These are phyloP conservation scores for Ustilago bromivora DNA, from an alignment of 1,284 basidiomycete genomes.

Conservation along the genomic window DNA sequence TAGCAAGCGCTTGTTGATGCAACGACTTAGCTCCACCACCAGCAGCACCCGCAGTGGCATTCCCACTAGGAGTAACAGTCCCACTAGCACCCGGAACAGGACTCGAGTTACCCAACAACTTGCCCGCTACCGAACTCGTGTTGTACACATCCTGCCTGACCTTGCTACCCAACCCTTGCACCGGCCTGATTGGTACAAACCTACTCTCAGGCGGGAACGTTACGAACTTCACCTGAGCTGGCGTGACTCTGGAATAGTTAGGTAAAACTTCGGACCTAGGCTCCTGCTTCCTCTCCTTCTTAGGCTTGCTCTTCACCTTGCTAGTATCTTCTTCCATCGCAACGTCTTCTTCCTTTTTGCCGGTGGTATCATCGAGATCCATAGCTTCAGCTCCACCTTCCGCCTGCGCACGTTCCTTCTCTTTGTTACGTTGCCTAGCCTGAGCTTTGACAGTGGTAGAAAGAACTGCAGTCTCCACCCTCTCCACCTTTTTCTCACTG, in stretches of 20 bases:
- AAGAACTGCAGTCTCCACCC: conserved; percentile 68
- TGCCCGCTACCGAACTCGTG: conserved; percentile 54
- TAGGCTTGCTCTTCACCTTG: conserved; percentile 36
- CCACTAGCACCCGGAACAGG: conserved; percentile 58
- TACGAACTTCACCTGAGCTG: conserved; percentile 86
- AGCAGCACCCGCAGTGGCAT: conserved; percentile 4
- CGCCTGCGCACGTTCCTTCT: conserved; percentile 57
- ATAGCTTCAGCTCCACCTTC: conserved; percentile 56
- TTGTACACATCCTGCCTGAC: conserved; percentile 57
- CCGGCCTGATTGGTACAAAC: conserved; percentile 89
- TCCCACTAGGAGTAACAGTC: conserved; percentile 47
- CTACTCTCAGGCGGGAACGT: conserved; percentile 82
- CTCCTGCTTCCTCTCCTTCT: conserved; percentile 76
- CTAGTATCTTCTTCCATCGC: conserved; percentile 56
- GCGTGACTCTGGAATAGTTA: conserved; percentile 94
- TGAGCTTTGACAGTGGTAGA: conserved; percentile 67
- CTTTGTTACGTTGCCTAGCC: conserved; percentile 66
- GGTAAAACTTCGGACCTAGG: conserved; percentile 80
- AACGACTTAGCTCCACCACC: conserved; percentile 25
- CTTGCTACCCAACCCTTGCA: conserved; percentile 69
- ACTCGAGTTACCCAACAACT: conserved; percentile 55
- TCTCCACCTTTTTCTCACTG: conserved; percentile 67
- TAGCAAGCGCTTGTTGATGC: conserved; percentile 40
- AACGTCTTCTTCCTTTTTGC: conserved; percentile 50
- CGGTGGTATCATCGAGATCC: conserved; percentile 57